phyloP scores from a whole-genome alignment of 2,329 filamentous ascomycete species.

The Alternaria rosae region DNA sequence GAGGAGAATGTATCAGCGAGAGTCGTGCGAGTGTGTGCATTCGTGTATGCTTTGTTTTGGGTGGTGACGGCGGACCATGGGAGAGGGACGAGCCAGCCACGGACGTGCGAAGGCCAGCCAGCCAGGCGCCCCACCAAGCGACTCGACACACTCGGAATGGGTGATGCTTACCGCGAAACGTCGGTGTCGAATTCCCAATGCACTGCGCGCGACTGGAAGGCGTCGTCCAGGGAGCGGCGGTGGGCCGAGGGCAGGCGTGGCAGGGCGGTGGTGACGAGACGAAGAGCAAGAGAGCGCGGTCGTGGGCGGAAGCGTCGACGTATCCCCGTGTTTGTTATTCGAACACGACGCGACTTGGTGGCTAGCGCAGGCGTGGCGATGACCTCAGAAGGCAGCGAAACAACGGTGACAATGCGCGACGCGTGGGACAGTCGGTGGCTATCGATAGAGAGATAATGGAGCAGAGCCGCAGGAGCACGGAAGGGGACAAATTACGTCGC shows the following conservation, averaged over 20 bases:
- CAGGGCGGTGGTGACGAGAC: conserved; percentile 4
- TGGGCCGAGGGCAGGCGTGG: conserved; percentile 5
- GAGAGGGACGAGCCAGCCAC: conserved; percentile 9
- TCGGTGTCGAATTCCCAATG: conserved; percentile 8
- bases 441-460: conserved; percentile 24
- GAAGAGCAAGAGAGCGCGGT: conserved; percentile 4
- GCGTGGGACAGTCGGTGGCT: conserved; percentile 19
- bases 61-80: conserved; percentile 12
- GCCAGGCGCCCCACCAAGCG: conserved; percentile 17
- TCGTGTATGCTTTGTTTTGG: conserved; percentile 6
- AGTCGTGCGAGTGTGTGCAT: conserved; percentile 6
- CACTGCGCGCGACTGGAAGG: conserved; percentile 3
- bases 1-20: conserved; percentile 24
- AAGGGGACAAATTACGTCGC: conserved; percentile 23
- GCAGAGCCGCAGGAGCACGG: conserved; percentile 28
- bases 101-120: neutral
- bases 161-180: conserved; percentile 22
- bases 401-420: conserved; percentile 9
- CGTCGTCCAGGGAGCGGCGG: conserved; percentile 4
- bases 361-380: conserved; percentile 15
- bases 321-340: conserved; percentile 23
- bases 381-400: neutral
- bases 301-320: conserved; percentile 12
- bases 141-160: conserved; percentile 21
- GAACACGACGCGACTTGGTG: conserved; percentile 20